phyloP scores from a whole-genome alignment of 352 stramenopile genomes.

The Thalassiosira hispida region DNA sequence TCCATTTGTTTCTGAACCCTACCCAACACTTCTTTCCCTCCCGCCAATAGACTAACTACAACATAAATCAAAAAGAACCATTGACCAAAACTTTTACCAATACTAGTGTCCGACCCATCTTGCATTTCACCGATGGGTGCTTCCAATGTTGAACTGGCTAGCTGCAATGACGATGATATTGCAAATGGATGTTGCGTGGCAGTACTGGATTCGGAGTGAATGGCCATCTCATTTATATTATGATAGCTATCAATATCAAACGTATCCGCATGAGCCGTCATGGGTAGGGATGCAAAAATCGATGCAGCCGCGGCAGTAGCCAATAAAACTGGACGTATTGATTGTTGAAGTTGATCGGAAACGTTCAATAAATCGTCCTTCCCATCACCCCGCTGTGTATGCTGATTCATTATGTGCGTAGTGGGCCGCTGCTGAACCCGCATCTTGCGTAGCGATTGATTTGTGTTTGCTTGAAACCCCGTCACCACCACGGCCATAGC shows the following conservation, averaged over 20 bases:
- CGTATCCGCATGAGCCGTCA: background rate
- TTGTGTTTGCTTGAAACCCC: constrained; percentile 2
- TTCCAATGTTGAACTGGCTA: constrained; percentile 14
- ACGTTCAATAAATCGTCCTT: background rate
- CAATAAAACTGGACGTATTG: background rate
- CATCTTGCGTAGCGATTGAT: background rate
- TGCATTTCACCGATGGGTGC: constrained; percentile 25
- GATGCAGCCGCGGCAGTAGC: background rate
- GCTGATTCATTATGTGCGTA: background rate
- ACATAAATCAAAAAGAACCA: constrained; percentile 52
- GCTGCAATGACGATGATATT: constrained; percentile 9
- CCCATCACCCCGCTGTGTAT: background rate
- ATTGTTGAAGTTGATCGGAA: background rate
- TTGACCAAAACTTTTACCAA: constrained; percentile 35
- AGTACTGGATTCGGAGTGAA: background rate
- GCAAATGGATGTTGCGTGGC: constrained; percentile 1
- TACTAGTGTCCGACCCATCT: constrained; percentile 16
- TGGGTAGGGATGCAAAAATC: background rate
- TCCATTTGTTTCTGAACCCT: constrained; percentile 32
- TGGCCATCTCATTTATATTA: background rate
- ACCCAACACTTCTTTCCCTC: constrained; percentile 39
- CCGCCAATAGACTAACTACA: constrained; percentile 39
- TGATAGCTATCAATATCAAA: background rate
- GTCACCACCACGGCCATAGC: background rate
- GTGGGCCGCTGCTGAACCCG: background rate